A percentile compares a stretch with the other conserved stretches of the same genome.
phyloP scores from a whole-genome alignment of 2,329 filamentous ascomycete genomes.

The Shiraia sp. region DNA sequence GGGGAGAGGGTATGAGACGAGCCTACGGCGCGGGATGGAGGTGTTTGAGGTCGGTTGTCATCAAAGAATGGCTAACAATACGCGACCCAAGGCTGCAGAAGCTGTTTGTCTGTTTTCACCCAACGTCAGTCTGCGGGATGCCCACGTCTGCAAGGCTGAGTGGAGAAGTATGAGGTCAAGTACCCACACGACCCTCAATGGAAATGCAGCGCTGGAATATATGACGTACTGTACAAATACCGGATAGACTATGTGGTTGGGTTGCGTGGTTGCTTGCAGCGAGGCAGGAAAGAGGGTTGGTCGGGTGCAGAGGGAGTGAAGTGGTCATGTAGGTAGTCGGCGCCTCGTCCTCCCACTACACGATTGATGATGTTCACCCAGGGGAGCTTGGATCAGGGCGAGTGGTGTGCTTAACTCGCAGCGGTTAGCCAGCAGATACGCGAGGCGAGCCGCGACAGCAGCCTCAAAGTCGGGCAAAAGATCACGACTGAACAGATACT shows the following conservation, averaged over 20 bases:
- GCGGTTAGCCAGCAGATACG: conserved; percentile 14
- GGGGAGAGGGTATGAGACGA: conserved; percentile 6
- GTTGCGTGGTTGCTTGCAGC: conserved; percentile 1
- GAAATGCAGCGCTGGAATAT: conserved; percentile 1
- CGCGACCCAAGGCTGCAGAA: conserved; percentile 8
- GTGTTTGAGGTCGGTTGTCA: conserved; percentile 19
- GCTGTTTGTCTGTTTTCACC: conserved; percentile 9
- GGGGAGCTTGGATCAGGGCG: conserved; percentile 25
- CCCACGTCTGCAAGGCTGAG: conserved; percentile 11
- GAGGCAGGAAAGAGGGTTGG: conserved; percentile 8
- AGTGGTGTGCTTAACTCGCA: conserved; percentile 11
- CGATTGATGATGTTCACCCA: conserved; percentile 15
- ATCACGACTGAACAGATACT: background rate
- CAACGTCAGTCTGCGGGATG: conserved; percentile 18
- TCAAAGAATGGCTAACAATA: conserved; percentile 28
- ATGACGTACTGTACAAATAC: conserved; percentile 15
- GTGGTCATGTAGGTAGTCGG: conserved; percentile 35
- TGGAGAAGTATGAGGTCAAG: conserved; percentile 3
- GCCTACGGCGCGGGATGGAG: conserved; percentile 19
- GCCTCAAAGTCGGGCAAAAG: conserved; percentile 1
- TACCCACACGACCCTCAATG: conserved; percentile 8
- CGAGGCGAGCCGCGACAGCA: conserved; percentile 11
- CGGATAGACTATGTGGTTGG: background rate
- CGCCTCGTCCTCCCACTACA: conserved; percentile 18
- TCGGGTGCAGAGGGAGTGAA: conserved; percentile 9